phyloP scores from a whole-genome alignment of 2,329 filamentous ascomycete species.

The Aspergillus pseudoterreus region DNA sequence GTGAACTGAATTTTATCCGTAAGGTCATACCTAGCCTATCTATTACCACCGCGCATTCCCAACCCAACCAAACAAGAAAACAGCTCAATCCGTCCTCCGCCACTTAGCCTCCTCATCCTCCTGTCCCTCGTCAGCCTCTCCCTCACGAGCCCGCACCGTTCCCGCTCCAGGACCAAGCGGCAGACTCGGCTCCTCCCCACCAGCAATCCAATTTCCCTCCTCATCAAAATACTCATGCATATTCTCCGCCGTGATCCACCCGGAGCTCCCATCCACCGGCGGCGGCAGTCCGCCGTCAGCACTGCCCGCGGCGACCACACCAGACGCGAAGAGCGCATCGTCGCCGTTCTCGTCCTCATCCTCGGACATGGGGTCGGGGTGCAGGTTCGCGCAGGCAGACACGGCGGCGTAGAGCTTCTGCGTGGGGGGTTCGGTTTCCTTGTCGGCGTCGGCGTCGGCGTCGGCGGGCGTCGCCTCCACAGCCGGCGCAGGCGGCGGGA shows the following conservation, averaged over 20 bases:
- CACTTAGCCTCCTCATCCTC: conserved; percentile 49
- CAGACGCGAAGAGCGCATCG: conserved; percentile 27
- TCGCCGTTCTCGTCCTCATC: conserved; percentile 33
- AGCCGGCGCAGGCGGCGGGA: conserved; percentile 29
- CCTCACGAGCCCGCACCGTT: conserved; percentile 57
- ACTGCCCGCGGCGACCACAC: conserved; percentile 33
- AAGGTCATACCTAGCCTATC: not conserved
- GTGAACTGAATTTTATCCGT: not conserved
- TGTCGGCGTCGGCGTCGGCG: conserved; percentile 15
- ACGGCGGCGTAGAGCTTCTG: conserved; percentile 43
- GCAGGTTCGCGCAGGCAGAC: conserved; percentile 47
- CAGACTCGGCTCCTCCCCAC: conserved; percentile 39
- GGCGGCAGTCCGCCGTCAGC: conserved; percentile 41
- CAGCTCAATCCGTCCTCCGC: conserved; percentile 46
- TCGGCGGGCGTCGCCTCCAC: conserved; percentile 9
- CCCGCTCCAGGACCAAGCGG: conserved; percentile 58
- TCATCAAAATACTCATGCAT: conserved; percentile 78
- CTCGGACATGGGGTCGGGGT: conserved; percentile 41
- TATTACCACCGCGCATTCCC: not conserved
- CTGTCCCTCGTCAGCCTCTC: conserved; percentile 33
- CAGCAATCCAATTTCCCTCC: conserved; percentile 71
- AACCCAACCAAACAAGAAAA: not conserved
- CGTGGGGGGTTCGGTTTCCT: conserved; percentile 32
- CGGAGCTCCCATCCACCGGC: conserved; percentile 46
- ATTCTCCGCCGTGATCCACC: conserved; percentile 79